phyloP scores from a whole-genome alignment of 2,329 filamentous ascomycete species.

The Fonsecaea multimorphosa region DNA sequence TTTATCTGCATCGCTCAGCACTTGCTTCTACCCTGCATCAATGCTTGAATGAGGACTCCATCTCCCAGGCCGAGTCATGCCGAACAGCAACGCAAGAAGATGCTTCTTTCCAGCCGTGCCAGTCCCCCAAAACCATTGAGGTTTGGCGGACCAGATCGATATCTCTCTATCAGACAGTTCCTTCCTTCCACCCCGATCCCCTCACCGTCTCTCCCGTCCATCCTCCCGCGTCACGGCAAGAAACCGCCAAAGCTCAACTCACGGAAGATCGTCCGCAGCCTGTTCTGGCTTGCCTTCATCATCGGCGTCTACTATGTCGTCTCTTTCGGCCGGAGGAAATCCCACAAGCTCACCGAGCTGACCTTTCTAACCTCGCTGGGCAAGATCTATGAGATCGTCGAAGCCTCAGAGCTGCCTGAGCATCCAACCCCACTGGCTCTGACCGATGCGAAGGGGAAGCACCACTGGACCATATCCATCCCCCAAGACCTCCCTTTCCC shows the following conservation, averaged over 20 bases:
- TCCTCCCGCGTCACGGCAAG: constrained; percentile 70
- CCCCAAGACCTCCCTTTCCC: constrained; percentile 72
- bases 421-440: constrained; percentile 76
- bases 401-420: constrained; percentile 66
- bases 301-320: constrained; percentile 55
- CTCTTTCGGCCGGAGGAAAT: constrained; percentile 46
- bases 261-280: constrained; percentile 62
- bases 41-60: constrained; percentile 31
- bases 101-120: constrained; percentile 45
- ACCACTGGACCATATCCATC: constrained; percentile 83
- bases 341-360: constrained; percentile 32
- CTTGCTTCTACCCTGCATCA: background rate
- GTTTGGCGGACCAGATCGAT: constrained; percentile 22
- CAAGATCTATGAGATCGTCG: constrained; percentile 70
- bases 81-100: constrained; percentile 30
- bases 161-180: constrained; percentile 36
- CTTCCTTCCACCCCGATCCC: constrained; percentile 68
- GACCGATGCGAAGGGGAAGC: constrained; percentile 66
- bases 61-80: constrained; percentile 22
- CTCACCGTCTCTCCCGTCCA: constrained; percentile 72
- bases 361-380: constrained; percentile 49
- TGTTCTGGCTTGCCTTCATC: constrained; percentile 62
- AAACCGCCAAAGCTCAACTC: constrained; percentile 63
- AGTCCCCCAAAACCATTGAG: constrained; percentile 40
- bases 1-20: background rate